Evolutionary conservation across 345 rosid species (phyloP).

Genomic region (Salix dunnii): DNA sequence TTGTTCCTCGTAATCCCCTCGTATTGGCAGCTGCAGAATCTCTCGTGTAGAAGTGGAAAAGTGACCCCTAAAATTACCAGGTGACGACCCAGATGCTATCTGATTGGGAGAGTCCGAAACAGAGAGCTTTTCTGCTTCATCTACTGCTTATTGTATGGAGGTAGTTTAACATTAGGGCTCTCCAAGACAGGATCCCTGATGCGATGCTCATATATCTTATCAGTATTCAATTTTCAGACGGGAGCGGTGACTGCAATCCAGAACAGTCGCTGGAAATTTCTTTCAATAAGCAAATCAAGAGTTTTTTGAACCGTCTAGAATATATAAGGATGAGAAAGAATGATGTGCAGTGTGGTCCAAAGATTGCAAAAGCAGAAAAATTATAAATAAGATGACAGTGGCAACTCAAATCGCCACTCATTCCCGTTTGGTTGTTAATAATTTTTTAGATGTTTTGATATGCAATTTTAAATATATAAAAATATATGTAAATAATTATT

Average conservation of each 20-base stretch:
- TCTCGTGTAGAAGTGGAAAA: background rate
- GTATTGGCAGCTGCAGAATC: slow-evolving; percentile 9
- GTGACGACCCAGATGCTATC: slow-evolving; percentile 15
- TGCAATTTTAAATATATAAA: no score
- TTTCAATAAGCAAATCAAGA: background rate
- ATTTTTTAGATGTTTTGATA: no score
- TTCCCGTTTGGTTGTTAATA: no score
- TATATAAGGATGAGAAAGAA: no score
- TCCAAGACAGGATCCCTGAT: slow-evolving; percentile 6
- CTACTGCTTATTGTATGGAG: background rate
- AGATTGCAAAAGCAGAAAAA: no score
- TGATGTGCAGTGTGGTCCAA: no score
- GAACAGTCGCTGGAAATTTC: background rate
- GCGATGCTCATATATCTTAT: background rate
- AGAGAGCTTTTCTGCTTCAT: background rate
- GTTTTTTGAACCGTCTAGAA: background rate
- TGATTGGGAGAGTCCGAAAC: slow-evolving; percentile 14
- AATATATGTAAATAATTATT: no score
- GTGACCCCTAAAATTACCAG: slow-evolving; percentile 4
- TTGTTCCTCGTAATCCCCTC: slow-evolving; percentile 11
- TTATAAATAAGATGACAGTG: no score
- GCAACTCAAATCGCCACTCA: no score
- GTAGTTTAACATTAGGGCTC: slow-evolving; percentile 19
- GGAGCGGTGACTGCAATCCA: background rate
- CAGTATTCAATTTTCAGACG: background rate